These are phyloP conservation scores for Amaranthus hypochondriacus DNA, from an alignment of 148 eudicot species.

Conservation along the genomic window DNA sequence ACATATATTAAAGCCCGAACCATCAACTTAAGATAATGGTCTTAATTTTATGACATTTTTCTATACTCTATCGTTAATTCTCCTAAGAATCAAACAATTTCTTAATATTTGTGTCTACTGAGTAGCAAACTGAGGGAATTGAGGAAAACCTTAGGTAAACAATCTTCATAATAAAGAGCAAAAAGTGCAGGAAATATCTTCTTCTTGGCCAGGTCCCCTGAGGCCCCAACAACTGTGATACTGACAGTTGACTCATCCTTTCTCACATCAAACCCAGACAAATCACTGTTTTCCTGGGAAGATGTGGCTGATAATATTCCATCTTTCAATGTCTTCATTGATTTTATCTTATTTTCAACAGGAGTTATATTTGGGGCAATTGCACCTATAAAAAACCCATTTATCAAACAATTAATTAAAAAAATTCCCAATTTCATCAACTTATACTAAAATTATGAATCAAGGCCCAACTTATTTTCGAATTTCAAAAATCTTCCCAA, in stretches of 20 bases:
- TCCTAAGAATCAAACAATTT: too few species aligned
- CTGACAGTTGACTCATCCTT: slow-evolving; percentile 23
- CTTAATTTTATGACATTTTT: too few species aligned
- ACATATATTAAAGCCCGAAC: too few species aligned
- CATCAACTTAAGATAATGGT: too few species aligned
- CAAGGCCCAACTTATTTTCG: background rate
- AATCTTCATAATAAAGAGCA: slow-evolving; percentile 49
- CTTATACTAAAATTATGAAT: background rate
- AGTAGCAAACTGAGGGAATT: background rate
- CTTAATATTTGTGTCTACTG: too few species aligned
- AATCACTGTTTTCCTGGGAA: slow-evolving; percentile 36
- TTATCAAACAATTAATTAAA: too few species aligned
- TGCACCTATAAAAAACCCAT: slow-evolving; percentile 34
- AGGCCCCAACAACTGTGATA: too few species aligned
- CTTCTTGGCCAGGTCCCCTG: too few species aligned
- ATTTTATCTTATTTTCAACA: slow-evolving; percentile 30
- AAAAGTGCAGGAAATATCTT: too few species aligned
- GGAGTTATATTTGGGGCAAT: slow-evolving; percentile 38
- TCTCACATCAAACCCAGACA: slow-evolving; percentile 32
- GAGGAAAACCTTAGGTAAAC: too few species aligned
- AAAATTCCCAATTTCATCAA: background rate
- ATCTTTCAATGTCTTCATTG: slow-evolving; percentile 42
- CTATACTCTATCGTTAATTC: too few species aligned
- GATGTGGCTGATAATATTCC: slow-evolving; percentile 36
- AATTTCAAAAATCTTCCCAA: background rate